Percentiles rank a stretch among this genome's conserved stretches.
Evolutionary conservation across 2,329 filamentous ascomycete genomes (phyloP).

Genomic region (Lasiodiplodia sp.): DNA sequence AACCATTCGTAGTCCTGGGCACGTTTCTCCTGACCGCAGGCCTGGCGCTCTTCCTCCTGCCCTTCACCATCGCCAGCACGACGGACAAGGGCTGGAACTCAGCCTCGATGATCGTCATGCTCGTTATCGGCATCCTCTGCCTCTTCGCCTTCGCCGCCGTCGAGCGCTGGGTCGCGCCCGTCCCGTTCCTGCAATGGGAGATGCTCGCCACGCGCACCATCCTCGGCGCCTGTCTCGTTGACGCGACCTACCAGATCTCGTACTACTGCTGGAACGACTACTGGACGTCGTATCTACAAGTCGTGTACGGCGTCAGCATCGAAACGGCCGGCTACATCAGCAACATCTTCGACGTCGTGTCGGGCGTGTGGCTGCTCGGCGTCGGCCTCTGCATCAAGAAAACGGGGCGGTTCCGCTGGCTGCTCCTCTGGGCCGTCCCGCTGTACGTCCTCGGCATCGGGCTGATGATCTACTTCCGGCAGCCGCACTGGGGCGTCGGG

Average conservation of each 20-base stretch:
- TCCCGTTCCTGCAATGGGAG: conserved; percentile 53
- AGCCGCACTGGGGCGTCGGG: conserved; percentile 7
- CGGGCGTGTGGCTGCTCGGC: conserved; percentile 37
- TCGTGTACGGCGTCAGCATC: conserved; percentile 45
- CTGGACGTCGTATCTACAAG: conserved; percentile 51
- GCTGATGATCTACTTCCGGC: conserved; percentile 40
- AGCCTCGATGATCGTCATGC: conserved; percentile 51
- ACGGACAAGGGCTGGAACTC: conserved; percentile 44
- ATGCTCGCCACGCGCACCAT: conserved; percentile 59
- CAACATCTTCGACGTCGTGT: conserved; percentile 48
- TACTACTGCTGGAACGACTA: conserved; percentile 47
- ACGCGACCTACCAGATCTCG: conserved; percentile 38
- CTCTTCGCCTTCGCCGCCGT: conserved; percentile 49
- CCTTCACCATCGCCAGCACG: conserved; percentile 56
- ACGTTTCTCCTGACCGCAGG: conserved; percentile 67
- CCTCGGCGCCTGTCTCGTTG: conserved; percentile 59
- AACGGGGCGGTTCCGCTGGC: conserved; percentile 33
- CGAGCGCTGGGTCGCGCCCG: conserved; percentile 50
- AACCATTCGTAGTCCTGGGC: conserved; percentile 56
- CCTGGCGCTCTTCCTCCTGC: conserved; percentile 70
- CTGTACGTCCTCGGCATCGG: conserved; percentile 36
- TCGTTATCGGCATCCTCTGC: conserved; percentile 48
- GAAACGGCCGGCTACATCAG: conserved; percentile 46
- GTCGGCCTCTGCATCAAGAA: conserved; percentile 25
- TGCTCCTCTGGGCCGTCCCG: conserved; percentile 25